phyloP scores from a whole-genome alignment of 345 rosid genomes.

The Turritis glabra region DNA sequence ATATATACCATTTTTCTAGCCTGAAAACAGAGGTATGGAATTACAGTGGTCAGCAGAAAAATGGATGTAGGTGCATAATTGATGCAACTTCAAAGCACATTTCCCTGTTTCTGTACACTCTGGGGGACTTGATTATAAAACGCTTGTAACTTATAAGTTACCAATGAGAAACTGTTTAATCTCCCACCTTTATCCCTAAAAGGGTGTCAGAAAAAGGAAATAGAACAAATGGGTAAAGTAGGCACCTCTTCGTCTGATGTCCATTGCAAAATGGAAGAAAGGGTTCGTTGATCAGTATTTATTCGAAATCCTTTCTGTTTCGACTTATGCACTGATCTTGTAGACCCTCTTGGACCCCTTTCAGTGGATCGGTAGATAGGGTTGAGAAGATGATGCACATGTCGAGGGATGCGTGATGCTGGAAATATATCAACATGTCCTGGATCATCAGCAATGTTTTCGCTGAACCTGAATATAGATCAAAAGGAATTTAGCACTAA shows the following conservation, averaged over 20 bases:
- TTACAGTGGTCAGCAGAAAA: conserved; percentile 16
- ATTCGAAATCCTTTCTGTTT: conserved; percentile 70
- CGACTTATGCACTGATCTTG: conserved; percentile 37
- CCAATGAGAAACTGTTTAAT: background rate
- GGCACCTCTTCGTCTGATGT: conserved; percentile 80
- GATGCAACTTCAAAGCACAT: background rate
- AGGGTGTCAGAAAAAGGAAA: background rate
- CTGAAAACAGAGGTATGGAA: conserved; percentile 41
- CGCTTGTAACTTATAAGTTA: background rate
- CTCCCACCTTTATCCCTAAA: background rate
- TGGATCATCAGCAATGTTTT: conserved; percentile 72
- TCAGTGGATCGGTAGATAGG: conserved; percentile 52
- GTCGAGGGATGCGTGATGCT: conserved; percentile 67
- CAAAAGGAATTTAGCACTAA: conserved; percentile 20
- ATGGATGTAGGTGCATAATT: background rate
- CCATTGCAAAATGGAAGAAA: conserved; percentile 73
- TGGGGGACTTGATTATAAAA: background rate
- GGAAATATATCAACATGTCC: conserved; percentile 90
- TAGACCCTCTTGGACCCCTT: conserved; percentile 39
- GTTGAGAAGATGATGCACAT: conserved; percentile 58
- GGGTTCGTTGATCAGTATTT: conserved; percentile 59
- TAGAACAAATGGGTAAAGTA: conserved; percentile 8
- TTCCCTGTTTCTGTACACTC: background rate
- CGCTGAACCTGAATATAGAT: conserved; percentile 60
- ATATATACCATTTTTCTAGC: conserved; percentile 76